These are phyloP conservation scores for Exobasidium cylindrosporum DNA, from an alignment of 1,284 basidiomycete genomes.

Conservation along the genomic window DNA sequence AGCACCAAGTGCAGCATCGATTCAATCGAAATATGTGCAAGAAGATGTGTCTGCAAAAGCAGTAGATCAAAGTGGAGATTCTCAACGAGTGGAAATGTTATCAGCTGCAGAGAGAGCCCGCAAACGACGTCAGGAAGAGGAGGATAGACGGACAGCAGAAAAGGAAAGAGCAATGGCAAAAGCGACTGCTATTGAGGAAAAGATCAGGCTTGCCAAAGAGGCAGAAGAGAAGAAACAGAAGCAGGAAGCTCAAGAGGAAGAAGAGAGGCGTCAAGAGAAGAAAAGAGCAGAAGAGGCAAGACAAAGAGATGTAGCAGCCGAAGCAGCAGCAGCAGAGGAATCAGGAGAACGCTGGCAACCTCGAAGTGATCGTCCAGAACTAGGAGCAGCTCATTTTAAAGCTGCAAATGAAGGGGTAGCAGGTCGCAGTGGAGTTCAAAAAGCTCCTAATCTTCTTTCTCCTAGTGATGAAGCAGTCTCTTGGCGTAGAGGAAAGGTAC, in stretches of 20 bases:
- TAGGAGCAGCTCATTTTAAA: neutral
- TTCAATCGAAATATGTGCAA: neutral
- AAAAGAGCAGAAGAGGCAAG: constrained; percentile 29
- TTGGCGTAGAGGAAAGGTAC: constrained; percentile 18
- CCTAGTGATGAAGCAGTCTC: constrained; percentile 19
- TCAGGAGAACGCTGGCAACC: constrained; percentile 3
- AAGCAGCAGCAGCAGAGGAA: constrained; percentile 2
- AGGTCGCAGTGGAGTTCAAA: neutral
- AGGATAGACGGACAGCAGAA: constrained; percentile 7
- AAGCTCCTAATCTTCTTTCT: constrained; percentile 6
- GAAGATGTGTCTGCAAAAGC: neutral
- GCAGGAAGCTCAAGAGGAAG: constrained; percentile 17
- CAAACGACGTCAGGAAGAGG: constrained; percentile 33
- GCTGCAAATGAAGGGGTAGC: neutral
- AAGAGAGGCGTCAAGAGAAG: neutral
- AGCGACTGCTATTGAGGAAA: constrained; percentile 29
- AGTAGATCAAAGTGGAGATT: neutral
- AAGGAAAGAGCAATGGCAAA: constrained; percentile 45
- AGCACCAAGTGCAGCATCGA: neutral
- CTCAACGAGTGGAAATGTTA: constrained; percentile 29
- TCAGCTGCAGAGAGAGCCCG: constrained; percentile 50
- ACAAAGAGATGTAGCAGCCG: constrained; percentile 6
- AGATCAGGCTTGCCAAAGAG: constrained; percentile 4
- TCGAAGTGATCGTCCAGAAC: neutral
- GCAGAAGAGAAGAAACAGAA: constrained; percentile 21